Percentiles rank a stretch among this genome's conserved stretches.
These are phyloP conservation scores for Pseudogymnoascus verrucosus DNA, from an alignment of 2,329 filamentous ascomycete species.

Conservation along the genomic window DNA sequence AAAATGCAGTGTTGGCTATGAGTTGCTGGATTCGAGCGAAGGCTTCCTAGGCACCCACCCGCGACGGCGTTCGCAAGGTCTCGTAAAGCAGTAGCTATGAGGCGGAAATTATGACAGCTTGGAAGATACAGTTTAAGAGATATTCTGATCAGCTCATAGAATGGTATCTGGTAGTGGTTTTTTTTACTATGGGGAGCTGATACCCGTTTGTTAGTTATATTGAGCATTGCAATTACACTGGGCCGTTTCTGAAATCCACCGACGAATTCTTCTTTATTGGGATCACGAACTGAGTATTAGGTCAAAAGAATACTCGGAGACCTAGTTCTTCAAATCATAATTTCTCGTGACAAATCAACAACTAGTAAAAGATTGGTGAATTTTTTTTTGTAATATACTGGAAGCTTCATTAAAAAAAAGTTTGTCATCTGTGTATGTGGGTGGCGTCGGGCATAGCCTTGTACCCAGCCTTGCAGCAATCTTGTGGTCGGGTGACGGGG, in stretches of 20 bases:
- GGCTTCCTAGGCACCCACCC: not conserved
- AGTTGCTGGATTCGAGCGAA: not conserved
- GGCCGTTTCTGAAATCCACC: not conserved
- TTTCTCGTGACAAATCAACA: not conserved
- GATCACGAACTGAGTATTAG: not conserved
- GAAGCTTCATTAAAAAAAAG: not conserved
- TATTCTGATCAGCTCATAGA: not conserved
- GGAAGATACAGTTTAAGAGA: not conserved
- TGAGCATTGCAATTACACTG: not conserved
- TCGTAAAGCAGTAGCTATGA: not conserved
- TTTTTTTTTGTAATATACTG: not conserved
- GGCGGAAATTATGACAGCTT: not conserved
- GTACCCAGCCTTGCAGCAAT: not conserved
- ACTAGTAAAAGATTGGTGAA: not conserved
- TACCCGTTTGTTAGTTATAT: not conserved
- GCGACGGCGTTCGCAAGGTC: not conserved
- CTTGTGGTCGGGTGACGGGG: slow-evolving; percentile 1
- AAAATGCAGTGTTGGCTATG: not conserved
- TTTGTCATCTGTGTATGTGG: not conserved
- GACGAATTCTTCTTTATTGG: not conserved
- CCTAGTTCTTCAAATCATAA: not conserved
- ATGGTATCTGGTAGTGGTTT: not conserved
- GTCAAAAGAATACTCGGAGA: not conserved
- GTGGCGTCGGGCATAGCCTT: not conserved
- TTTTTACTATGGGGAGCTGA: not conserved